A percentile compares a stretch with the other conserved stretches of the same genome.
Conservation (phyloP, 441 rosid genomes). For the Aquilaria agallochum region DNA sequence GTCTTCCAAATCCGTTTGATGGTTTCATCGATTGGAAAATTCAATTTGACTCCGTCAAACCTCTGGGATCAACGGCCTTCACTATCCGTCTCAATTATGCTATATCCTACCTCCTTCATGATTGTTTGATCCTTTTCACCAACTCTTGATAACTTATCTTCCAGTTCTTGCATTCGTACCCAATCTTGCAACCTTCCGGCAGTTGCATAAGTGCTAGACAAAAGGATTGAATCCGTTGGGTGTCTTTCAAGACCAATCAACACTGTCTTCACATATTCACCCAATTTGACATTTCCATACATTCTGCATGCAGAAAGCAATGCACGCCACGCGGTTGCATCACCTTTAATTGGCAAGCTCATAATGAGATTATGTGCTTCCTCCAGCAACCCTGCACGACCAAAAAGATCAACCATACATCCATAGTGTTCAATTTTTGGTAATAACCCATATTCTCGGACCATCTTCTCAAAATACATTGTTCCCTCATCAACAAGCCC, state of each 20-base stretch:
- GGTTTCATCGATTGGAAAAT: too few relatives aligned
- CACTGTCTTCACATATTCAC: constrained; percentile 27
- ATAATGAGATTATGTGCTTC: constrained; percentile 45
- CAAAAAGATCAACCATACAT: constrained; percentile 60
- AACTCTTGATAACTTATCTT: constrained; percentile 3
- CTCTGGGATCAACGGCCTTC: background rate
- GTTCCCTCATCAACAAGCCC: constrained; percentile 55
- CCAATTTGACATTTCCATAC: constrained; percentile 41
- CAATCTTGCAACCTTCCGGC: constrained; percentile 41
- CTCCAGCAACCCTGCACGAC: constrained; percentile 56
- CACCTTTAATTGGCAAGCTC: constrained; percentile 39
- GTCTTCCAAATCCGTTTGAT: too few relatives aligned
- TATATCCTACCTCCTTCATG: constrained; percentile 45
- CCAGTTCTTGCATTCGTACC: constrained; percentile 13
- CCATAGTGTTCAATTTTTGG: constrained; percentile 65
- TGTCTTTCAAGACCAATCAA: constrained; percentile 38
- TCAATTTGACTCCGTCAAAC: too few relatives aligned
- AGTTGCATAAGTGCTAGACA: constrained; percentile 42
- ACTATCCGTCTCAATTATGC: constrained; percentile 40
- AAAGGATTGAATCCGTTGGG: constrained; percentile 53
- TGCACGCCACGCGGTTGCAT: constrained; percentile 63
- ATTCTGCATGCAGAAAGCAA: constrained; percentile 62
- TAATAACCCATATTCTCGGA: constrained; percentile 28
- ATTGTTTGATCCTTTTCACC: constrained; percentile 17
- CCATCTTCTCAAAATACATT: constrained; percentile 48